Conservation (phyloP, 2,329 filamentous ascomycete species). For the Phaeoacremonium minimum region DNA sequence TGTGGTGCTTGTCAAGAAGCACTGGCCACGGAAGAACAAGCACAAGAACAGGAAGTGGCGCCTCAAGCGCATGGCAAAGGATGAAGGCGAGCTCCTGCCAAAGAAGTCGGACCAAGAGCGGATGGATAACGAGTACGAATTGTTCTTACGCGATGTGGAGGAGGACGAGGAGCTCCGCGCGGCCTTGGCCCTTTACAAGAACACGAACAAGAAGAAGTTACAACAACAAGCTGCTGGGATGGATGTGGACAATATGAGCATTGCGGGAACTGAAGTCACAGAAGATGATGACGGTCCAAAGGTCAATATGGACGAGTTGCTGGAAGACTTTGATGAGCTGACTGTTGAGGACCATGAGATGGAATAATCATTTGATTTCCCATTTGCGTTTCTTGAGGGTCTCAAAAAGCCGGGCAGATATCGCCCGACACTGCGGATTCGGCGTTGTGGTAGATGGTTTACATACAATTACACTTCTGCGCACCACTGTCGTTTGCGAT, state of each 20-base stretch:
- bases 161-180: slow-evolving; percentile 85
- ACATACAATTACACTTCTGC: no score
- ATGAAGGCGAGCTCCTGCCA: slow-evolving; percentile 82
- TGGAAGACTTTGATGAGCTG: slow-evolving; percentile 92
- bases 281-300: slow-evolving; percentile 63
- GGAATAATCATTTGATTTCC: no score
- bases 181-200: slow-evolving; percentile 84
- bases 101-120: slow-evolving; percentile 84
- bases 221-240: slow-evolving; percentile 25
- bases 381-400: no score
- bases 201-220: slow-evolving; percentile 42
- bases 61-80: slow-evolving; percentile 87
- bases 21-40: slow-evolving; percentile 84
- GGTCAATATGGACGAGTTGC: slow-evolving; percentile 74
- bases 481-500: no score
- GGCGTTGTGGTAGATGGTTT: no score
- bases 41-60: slow-evolving; percentile 83
- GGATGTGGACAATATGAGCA: slow-evolving; percentile 62
- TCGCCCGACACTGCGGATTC: no score
- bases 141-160: slow-evolving; percentile 95
- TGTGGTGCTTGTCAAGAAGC: slow-evolving; percentile 94
- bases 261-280: slow-evolving; percentile 56
- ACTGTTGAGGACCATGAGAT: slow-evolving; percentile 53
- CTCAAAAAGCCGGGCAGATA: no score
- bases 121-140: slow-evolving; percentile 91